Evolutionary conservation across 2,329 filamentous ascomycete species (phyloP).

Genomic region (Alternaria triticimaculans): DNA sequence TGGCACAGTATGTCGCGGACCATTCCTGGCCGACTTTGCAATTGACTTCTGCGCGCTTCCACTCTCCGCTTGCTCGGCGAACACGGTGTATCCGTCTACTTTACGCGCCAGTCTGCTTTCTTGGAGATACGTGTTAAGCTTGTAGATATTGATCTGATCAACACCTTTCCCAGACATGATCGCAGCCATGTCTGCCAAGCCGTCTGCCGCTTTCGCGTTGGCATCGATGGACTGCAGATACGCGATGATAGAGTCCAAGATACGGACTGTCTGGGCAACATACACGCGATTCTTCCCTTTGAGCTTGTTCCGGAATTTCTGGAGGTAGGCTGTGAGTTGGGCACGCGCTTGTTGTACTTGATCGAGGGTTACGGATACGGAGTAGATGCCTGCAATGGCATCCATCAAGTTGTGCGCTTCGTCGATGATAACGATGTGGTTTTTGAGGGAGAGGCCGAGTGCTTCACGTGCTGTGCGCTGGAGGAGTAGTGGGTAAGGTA

Average conservation of each 20-base stretch:
- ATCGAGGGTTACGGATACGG: constrained; percentile 73
- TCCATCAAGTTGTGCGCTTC: constrained; percentile 99
- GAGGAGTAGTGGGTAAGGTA: constrained; percentile 89
- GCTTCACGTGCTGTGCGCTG: constrained; percentile 89
- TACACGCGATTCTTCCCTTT: constrained; percentile 93
- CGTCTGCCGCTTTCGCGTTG: constrained; percentile 60
- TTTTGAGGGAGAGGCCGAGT: constrained; percentile 82
- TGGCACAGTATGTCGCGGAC: constrained; percentile 53
- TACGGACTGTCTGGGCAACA: constrained; percentile 82
- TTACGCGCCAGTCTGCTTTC: constrained; percentile 94
- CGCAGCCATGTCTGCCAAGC: constrained; percentile 71
- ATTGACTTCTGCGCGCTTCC: constrained; percentile 15
- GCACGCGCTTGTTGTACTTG: constrained; percentile 76
- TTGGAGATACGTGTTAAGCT: constrained; percentile 84
- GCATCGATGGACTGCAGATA: constrained; percentile 66
- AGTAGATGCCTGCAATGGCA: constrained; percentile 86
- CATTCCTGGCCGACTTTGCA: constrained; percentile 10
- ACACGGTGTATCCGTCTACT: constrained; percentile 83
- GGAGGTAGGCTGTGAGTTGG: constrained; percentile 82
- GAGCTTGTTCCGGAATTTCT: constrained; percentile 84
- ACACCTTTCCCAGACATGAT: constrained; percentile 84
- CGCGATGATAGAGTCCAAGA: constrained; percentile 77
- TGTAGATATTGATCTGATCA: constrained; percentile 94
- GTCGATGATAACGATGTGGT: constrained; percentile 92
- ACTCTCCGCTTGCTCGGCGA: constrained; percentile 60